phyloP scores from a whole-genome alignment of 345 rosid genomes.

The Salix koriyanagi region DNA sequence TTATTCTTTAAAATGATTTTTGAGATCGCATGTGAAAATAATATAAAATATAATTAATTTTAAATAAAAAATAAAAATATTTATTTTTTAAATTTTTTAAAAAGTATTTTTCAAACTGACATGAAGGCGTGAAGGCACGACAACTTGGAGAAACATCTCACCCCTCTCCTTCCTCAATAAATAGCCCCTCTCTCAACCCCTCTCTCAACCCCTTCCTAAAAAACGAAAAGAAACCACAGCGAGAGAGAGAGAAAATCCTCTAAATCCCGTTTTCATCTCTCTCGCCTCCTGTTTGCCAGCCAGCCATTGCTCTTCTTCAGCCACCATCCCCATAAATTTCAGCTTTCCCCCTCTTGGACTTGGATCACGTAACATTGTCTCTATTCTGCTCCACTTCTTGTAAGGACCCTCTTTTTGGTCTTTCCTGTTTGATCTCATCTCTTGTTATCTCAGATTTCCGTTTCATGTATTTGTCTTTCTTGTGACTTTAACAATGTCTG shows the following conservation, averaged over 20 bases:
- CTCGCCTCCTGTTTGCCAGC: neutral
- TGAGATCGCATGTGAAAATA: too few species aligned
- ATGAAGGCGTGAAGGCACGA: neutral
- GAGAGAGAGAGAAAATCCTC: neutral
- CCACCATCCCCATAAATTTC: neutral
- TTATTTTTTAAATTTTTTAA: too few species aligned
- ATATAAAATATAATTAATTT: too few species aligned
- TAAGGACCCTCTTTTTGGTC: neutral
- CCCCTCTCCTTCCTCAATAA: neutral
- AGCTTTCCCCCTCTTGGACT: neutral
- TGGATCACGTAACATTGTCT: neutral
- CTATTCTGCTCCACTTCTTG: neutral
- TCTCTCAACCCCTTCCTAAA: neutral
- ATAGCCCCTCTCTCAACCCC: neutral
- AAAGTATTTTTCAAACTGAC: too few species aligned
- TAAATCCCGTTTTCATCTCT: neutral
- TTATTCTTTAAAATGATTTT: too few species aligned
- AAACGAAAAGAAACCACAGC: neutral
- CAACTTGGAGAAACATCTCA: neutral
- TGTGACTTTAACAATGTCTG: neutral
- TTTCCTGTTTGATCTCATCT: neutral
- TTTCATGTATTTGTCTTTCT: neutral
- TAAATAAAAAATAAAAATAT: too few species aligned
- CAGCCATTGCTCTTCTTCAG: neutral
- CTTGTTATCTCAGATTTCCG: neutral